phyloP scores from a whole-genome alignment of 352 stramenopile genomes.

The Phytophthora europaea region DNA sequence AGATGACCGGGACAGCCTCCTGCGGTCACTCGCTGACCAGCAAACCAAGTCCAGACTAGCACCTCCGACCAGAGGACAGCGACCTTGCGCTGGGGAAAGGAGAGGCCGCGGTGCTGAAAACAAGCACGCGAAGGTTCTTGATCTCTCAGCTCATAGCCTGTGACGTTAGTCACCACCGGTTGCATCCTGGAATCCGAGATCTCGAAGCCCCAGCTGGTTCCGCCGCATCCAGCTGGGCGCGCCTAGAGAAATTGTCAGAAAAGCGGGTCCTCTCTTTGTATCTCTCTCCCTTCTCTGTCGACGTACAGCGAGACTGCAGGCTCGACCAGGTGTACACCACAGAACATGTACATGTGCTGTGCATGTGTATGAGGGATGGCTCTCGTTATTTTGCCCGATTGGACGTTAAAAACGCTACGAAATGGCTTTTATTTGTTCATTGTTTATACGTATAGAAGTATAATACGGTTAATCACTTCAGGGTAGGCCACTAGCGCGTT shows the following conservation, averaged over 20 bases:
- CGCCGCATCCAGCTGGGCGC: neutral
- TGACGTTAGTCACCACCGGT: neutral
- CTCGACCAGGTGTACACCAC: neutral
- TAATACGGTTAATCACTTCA: no score
- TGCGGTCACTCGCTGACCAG: neutral
- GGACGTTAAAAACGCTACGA: no score
- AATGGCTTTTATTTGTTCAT: no score
- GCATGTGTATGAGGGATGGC: no score
- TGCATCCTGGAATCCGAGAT: neutral
- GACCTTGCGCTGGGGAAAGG: neutral
- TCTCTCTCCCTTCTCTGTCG: neutral
- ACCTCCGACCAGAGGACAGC: slow-evolving; percentile 19
- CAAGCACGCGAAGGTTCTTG: neutral
- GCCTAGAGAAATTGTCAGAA: neutral
- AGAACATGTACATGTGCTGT: neutral
- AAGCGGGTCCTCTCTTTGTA: neutral
- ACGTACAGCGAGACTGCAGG: neutral
- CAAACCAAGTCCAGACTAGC: neutral
- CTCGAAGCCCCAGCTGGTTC: neutral
- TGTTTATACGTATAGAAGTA: no score
- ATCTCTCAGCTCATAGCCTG: neutral
- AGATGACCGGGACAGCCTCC: slow-evolving; percentile 5
- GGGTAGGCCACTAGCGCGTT: no score
- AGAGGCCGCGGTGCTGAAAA: neutral
- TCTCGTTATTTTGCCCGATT: no score